Evolutionary conservation across 495 filamentous ascomycete genomes (phyloP).

Genomic region (Penicillium soppii): DNA sequence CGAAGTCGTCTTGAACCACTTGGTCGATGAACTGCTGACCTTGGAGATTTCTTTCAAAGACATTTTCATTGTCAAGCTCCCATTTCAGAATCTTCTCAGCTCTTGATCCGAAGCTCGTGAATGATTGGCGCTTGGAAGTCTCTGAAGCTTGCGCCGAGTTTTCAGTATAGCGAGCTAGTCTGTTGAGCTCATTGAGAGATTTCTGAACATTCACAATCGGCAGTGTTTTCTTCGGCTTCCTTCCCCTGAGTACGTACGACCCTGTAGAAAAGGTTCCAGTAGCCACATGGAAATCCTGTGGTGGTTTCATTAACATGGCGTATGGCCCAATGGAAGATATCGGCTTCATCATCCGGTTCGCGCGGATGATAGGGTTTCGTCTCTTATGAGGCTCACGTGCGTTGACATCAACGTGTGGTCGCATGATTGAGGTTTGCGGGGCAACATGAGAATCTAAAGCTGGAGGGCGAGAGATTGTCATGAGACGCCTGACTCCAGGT

Average conservation of each 20-base stretch:
- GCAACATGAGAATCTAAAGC: conserved; percentile 6
- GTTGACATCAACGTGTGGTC: conserved; percentile 10
- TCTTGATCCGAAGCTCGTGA: conserved; percentile 21
- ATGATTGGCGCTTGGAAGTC: conserved; percentile 1
- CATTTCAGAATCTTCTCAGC: conserved; percentile 33
- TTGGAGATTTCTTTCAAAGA: conserved; percentile 22
- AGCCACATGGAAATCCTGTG: conserved; percentile 37
- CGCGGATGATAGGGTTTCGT: background rate
- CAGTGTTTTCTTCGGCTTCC: background rate
- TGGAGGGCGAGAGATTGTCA: conserved; percentile 28
- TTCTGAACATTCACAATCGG: conserved; percentile 12
- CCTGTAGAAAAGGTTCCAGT: conserved; percentile 49
- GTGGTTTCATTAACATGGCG: conserved; percentile 49
- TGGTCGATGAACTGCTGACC: conserved; percentile 36
- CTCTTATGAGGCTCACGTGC: background rate
- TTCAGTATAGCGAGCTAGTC: conserved; percentile 11
- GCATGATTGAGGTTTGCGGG: conserved; percentile 26
- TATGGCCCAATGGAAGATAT: conserved; percentile 31
- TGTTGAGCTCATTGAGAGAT: conserved; percentile 30
- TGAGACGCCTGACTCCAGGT: conserved; percentile 29
- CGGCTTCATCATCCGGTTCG: conserved; percentile 5
- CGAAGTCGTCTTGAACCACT: conserved; percentile 29
- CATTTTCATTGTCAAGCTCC: conserved; percentile 36
- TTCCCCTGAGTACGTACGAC: conserved; percentile 12
- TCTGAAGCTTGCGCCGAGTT: background rate